Conservation (phyloP, 176 grass and related monocot genomes). For the Otatea glauca region DNA sequence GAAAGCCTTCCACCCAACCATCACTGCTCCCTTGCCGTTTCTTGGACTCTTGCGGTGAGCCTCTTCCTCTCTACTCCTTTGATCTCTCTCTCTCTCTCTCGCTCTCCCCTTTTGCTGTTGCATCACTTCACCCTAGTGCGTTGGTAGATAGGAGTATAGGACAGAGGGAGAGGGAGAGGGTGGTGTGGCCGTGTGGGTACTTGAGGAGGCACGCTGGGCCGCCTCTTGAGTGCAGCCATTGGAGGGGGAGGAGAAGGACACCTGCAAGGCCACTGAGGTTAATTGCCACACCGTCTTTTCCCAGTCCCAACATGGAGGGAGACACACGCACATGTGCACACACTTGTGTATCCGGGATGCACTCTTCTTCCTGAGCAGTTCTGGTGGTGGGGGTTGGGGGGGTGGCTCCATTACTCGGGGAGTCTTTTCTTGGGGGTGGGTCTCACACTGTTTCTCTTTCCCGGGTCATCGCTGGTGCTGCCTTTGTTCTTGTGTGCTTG, state of each 20-base stretch:
- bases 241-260: slow-evolving; percentile 50
- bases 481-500: slow-evolving; percentile 57
- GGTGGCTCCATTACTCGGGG: slow-evolving; percentile 40
- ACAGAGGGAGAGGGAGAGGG: not conserved
- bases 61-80: slow-evolving; percentile 16
- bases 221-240: slow-evolving; percentile 51
- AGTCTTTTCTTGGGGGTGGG: slow-evolving; percentile 46
- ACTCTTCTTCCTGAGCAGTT: slow-evolving; percentile 38
- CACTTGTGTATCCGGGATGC: slow-evolving; percentile 51
- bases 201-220: slow-evolving; percentile 62
- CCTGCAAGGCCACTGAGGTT: slow-evolving; percentile 54
- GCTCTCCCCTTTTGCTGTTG: slow-evolving; percentile 29
- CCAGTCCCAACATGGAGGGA: slow-evolving; percentile 19
- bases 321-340: slow-evolving; percentile 50
- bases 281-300: slow-evolving; percentile 31
- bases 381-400: not conserved
- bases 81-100: slow-evolving; percentile 36
- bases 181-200: slow-evolving; percentile 48
- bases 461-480: slow-evolving; percentile 44
- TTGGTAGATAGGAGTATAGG: not conserved
- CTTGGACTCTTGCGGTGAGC: slow-evolving; percentile 57
- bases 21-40: slow-evolving; percentile 37
- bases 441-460: slow-evolving; percentile 58
- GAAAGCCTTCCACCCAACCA: slow-evolving; percentile 44
- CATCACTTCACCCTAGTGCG: slow-evolving; percentile 38